Evolutionary conservation across 2,329 filamentous ascomycete genomes (phyloP).

Genomic region (Chaetomiaceae sp.): DNA sequence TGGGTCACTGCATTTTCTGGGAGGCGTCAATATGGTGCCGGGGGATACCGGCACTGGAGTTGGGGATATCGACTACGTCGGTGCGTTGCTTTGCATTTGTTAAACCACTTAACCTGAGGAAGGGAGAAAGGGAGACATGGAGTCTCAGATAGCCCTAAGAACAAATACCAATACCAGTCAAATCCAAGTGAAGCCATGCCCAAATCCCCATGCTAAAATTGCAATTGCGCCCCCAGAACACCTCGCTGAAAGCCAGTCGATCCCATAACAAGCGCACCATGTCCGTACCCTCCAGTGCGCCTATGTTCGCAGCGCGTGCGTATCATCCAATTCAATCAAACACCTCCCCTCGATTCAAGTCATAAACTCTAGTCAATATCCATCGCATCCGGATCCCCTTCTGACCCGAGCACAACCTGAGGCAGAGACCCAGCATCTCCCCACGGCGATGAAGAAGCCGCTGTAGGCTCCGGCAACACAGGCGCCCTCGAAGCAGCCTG

Average conservation of each 20-base stretch:
- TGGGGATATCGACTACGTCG: too few species aligned
- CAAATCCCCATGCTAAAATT: neutral
- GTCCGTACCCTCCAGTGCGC: neutral
- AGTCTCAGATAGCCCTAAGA: too few species aligned
- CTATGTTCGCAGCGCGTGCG: neutral
- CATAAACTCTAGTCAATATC: constrained; percentile 24
- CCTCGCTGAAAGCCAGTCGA: constrained; percentile 11
- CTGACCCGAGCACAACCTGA: neutral
- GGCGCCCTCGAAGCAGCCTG: constrained; percentile 2
- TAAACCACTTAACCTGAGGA: too few species aligned
- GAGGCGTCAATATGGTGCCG: neutral
- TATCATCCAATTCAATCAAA: neutral
- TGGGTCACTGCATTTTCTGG: too few species aligned
- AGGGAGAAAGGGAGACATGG: too few species aligned
- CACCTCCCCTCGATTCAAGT: neutral
- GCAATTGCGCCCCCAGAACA: constrained; percentile 1
- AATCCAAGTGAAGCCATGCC: too few species aligned
- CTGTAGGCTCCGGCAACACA: neutral
- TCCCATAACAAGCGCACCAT: too few species aligned
- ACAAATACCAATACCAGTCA: neutral
- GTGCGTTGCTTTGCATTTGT: constrained; percentile 1
- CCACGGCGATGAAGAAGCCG: neutral
- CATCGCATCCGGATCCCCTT: constrained; percentile 22
- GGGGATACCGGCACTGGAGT: neutral
- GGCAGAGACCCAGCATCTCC: constrained; percentile 5